Percentiles rank a stretch among this genome's conserved stretches.
Conservation (phyloP, 2,329 filamentous ascomycete genomes). For the Scedosporium minutisporum region DNA sequence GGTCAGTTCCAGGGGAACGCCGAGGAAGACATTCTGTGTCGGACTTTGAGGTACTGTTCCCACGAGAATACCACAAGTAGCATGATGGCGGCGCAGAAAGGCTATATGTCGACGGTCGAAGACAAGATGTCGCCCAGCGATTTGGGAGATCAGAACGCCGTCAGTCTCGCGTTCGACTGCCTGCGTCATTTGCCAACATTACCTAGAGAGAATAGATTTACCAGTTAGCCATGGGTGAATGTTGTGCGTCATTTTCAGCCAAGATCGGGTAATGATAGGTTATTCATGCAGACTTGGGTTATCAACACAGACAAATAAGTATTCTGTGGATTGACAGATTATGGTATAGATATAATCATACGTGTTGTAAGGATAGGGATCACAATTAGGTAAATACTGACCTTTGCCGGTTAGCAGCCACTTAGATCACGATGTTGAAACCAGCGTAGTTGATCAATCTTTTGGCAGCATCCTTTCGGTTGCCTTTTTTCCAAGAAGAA, state of each 20-base stretch:
- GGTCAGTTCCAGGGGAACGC: constrained; percentile 80
- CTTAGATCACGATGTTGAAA: not conserved
- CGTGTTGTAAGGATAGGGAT: not conserved
- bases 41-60: constrained; percentile 86
- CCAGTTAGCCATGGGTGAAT: not conserved
- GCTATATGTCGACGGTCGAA: constrained; percentile 79
- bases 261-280: not conserved
- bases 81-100: constrained; percentile 66
- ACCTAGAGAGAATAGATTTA: not conserved
- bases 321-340: constrained; percentile 54
- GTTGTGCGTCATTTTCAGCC: too few species aligned
- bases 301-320: constrained; percentile 27
- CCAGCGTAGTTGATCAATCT: too few species aligned
- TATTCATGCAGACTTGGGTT: constrained; percentile 12
- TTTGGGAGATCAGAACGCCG: constrained; percentile 52
- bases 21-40: constrained; percentile 89
- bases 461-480: too few species aligned
- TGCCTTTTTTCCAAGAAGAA: not conserved
- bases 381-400: not conserved
- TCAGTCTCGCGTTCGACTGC: not conserved
- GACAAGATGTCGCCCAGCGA: constrained; percentile 74
- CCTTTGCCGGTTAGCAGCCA: too few species aligned
- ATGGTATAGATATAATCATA: constrained; percentile 10
- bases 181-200: not conserved
- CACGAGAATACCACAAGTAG: constrained; percentile 76